These are phyloP conservation scores for Aspergillus intermedius DNA, from an alignment of 2,329 filamentous ascomycete species.

Conservation along the genomic window DNA sequence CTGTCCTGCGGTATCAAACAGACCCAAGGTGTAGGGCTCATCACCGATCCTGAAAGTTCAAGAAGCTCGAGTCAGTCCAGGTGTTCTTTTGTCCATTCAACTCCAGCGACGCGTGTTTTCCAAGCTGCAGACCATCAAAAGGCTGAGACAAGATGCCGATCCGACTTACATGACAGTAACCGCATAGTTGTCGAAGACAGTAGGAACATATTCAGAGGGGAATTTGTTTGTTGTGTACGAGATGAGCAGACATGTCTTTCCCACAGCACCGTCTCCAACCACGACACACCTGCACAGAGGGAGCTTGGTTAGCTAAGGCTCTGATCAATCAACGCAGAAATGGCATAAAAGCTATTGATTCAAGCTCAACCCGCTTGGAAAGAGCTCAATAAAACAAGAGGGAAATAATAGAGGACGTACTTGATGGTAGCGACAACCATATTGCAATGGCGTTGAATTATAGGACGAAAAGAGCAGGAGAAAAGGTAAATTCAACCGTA, in stretches of 20 bases:
- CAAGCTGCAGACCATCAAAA: not conserved
- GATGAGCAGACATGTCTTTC: conserved; percentile 98
- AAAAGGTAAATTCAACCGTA: conserved; percentile 1
- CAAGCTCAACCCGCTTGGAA: not conserved
- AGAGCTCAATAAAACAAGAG: conserved; percentile 6
- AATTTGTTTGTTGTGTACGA: conserved; percentile 99
- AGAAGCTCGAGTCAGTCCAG: conserved; percentile 3
- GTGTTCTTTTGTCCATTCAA: not conserved
- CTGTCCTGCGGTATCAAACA: conserved; percentile 98
- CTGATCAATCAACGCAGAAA: conserved; percentile 5
- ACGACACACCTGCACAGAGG: conserved; percentile 73
- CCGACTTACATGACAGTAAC: conserved; percentile 94
- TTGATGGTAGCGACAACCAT: conserved; percentile 61
- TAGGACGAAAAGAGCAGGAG: conserved; percentile 7
- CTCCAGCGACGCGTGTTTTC: not conserved
- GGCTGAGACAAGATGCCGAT: not conserved
- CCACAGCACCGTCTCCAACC: conserved; percentile 97
- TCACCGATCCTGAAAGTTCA: conserved; percentile 75
- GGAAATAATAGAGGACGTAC: conserved; percentile 35
- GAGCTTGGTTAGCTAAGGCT: conserved; percentile 14
- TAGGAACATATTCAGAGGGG: conserved; percentile 98
- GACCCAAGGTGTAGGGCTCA: conserved; percentile 92
- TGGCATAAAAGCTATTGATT: conserved; percentile 1
- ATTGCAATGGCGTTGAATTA: conserved; percentile 15
- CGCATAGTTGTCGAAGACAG: conserved; percentile 99